phyloP scores from a whole-genome alignment of 176 grass and related monocot species.

The Urochloa ruziziensis region DNA sequence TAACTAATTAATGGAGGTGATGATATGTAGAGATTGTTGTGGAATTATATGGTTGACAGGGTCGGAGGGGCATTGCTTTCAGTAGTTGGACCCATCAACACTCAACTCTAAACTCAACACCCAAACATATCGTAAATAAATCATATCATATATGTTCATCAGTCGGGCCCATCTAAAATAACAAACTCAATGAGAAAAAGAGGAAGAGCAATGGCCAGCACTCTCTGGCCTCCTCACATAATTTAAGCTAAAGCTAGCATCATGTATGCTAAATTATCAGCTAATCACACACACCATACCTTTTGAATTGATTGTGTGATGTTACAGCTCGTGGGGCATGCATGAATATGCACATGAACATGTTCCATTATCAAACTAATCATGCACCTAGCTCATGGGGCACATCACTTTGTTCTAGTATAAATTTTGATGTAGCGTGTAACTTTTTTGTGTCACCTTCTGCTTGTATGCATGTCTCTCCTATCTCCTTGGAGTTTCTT shows the following conservation, averaged over 20 bases:
- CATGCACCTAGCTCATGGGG: background rate
- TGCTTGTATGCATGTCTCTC: background rate
- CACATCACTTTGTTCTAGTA: background rate
- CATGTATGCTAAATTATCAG: conserved; percentile 15
- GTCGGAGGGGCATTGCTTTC: conserved; percentile 55
- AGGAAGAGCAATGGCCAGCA: background rate
- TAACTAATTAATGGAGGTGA: background rate
- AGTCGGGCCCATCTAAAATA: conserved; percentile 20
- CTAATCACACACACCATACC: background rate
- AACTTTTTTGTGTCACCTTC: conserved; percentile 11
- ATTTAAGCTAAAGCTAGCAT: conserved; percentile 20
- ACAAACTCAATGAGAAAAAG: conserved; percentile 30
- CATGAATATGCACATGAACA: background rate
- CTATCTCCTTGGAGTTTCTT: conserved; percentile 3
- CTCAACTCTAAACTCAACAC: conserved; percentile 26
- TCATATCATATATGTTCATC: background rate
- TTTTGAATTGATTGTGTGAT: conserved; percentile 17
- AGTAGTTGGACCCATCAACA: conserved; percentile 30
- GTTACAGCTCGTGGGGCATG: conserved; percentile 8
- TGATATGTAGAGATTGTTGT: background rate
- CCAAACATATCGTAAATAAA: background rate
- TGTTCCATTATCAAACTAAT: background rate
- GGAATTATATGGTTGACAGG: conserved; percentile 40
- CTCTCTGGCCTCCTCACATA: background rate
- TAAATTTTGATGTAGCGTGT: background rate